Conservation (phyloP, 148 eudicot species). For the Polygonum maritimum region DNA sequence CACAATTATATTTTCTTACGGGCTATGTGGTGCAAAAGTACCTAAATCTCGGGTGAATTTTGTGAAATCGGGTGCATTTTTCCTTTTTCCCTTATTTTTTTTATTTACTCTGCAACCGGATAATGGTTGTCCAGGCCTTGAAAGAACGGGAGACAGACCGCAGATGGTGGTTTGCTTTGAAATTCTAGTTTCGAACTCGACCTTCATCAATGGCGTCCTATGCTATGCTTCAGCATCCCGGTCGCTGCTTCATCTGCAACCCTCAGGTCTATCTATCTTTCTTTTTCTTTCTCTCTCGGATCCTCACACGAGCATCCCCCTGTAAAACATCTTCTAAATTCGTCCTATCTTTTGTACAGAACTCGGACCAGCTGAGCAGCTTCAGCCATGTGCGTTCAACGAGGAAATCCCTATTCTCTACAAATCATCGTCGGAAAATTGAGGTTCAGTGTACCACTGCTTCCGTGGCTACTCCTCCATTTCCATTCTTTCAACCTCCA, state of each 20-base stretch:
- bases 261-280: slow-evolving; percentile 24
- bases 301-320: not conserved
- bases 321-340: not conserved
- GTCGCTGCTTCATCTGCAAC: slow-evolving; percentile 22
- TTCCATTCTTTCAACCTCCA: slow-evolving; percentile 44
- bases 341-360: not conserved
- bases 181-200: not conserved
- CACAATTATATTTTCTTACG: too few relatives aligned
- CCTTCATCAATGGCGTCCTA: slow-evolving; percentile 32
- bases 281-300: not conserved
- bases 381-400: slow-evolving; percentile 19
- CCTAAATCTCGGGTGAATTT: too few relatives aligned
- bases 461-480: slow-evolving; percentile 28
- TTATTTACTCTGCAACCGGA: not conserved
- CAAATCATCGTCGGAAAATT: not conserved
- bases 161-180: not conserved
- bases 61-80: too few relatives aligned
- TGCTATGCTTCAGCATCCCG: slow-evolving; percentile 25
- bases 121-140: not conserved
- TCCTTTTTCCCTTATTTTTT: too few relatives aligned
- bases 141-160: not conserved
- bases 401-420: slow-evolving; percentile 2
- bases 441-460: slow-evolving; percentile 14
- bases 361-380: slow-evolving; percentile 19
- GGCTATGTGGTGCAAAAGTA: too few relatives aligned